Evolutionary conservation across 805 yeast species (phyloP).

Genomic region (Yarrowia bubula): DNA sequence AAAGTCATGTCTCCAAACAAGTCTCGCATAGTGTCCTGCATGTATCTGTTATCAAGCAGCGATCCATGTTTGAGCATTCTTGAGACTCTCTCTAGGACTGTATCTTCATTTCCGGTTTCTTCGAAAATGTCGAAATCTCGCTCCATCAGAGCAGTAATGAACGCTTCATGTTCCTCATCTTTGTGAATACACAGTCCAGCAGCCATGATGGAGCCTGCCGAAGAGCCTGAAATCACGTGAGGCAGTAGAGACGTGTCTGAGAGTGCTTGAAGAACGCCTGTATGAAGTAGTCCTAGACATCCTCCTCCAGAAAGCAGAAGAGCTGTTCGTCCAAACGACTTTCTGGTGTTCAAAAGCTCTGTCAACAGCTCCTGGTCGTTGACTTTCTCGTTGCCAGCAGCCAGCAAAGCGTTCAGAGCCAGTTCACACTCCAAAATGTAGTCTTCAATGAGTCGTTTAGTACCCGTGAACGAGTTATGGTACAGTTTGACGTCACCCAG

Average conservation of each 20-base stretch:
- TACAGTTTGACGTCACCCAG: slow-evolving; percentile 80
- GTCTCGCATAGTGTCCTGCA: slow-evolving; percentile 69
- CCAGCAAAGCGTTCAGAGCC: slow-evolving; percentile 42
- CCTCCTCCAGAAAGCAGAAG: slow-evolving; percentile 95
- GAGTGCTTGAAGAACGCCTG: slow-evolving; percentile 83
- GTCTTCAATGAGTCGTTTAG: slow-evolving; percentile 78
- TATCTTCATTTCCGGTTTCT: slow-evolving; percentile 52
- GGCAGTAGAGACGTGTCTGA: slow-evolving; percentile 76
- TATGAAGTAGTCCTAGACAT: slow-evolving; percentile 86
- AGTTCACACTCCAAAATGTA: slow-evolving; percentile 73
- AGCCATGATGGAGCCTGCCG: slow-evolving; percentile 95
- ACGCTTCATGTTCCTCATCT: slow-evolving; percentile 53
- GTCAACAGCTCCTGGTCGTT: slow-evolving; percentile 72
- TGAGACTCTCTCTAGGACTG: slow-evolving; percentile 51
- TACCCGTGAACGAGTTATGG: slow-evolving; percentile 77
- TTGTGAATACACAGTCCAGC: slow-evolving; percentile 79
- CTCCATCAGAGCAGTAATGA: slow-evolving; percentile 47
- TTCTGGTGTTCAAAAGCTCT: slow-evolving; percentile 80
- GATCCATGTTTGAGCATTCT: slow-evolving; percentile 80
- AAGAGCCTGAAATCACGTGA: slow-evolving; percentile 84
- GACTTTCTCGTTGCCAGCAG: slow-evolving; percentile 36
- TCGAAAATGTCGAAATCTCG: slow-evolving; percentile 61
- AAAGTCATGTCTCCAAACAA: slow-evolving; percentile 89
- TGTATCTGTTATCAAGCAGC: slow-evolving; percentile 74
- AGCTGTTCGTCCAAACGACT: slow-evolving; percentile 92